Evolutionary conservation across 345 rosid species (phyloP), one percentile per base, ranked within the genome.

Genomic region (Populus nigra): DNA sequence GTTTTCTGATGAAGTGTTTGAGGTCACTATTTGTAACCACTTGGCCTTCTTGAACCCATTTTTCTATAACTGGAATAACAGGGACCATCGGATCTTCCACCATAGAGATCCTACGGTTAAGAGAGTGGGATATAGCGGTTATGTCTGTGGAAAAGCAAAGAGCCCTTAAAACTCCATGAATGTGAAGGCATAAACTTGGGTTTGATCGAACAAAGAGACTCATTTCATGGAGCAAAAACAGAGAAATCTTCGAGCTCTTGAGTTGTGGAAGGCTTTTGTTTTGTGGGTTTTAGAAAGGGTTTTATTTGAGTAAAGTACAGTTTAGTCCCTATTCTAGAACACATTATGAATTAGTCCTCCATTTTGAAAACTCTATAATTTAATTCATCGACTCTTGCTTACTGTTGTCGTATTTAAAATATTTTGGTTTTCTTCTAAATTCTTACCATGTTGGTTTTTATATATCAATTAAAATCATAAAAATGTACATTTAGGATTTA

Each of bases 221-320:
- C 50, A 47, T 25, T 72, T 68, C 83, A 81, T 76, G 4, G 35
- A 35, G 35, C 29, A 7, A 78, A 50, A 27, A 89, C 10, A 5
- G 4, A 17, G 3, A 7, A 67, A 11, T 35, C 5, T 36, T 22
- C 29, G 1, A 68, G n/a, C 11, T 29, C 7, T 18, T 20, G 10
- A 36, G 49, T 12, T 35, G 2, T 63, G 68, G 15, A 25, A 23
- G 33, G 16, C 6, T 63, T 63, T n/a, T 63, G 7, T 27, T 61
- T 18, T n/a, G 27, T 63, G 12, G 27, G 25, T 23, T 63, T 63
- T 9, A 63, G 68, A 25, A 63, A 31, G 6, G 27, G 31, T 25
- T 25, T 41, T 63, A 9, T n/a, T 63, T 84, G 55, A 89, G 77
- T 61, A 75, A 15, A 45, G 1, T 12, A 45, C 13, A 12, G 1